Base-by-base conservation (phyloP, 371 early-diverging fungal species). In the Smittium mucronatum region DNA sequence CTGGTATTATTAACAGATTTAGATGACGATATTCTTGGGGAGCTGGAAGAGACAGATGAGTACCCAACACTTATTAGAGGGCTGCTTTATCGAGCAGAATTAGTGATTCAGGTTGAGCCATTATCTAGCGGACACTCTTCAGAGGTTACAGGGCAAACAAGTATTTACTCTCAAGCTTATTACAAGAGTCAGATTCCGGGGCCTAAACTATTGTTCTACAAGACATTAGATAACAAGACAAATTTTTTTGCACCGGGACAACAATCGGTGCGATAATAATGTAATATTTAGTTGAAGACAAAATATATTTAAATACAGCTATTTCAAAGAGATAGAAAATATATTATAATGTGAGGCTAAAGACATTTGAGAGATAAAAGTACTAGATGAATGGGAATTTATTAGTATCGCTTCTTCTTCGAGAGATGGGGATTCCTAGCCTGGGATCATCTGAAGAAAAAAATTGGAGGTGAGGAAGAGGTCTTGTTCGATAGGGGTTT, bases 171-270 rank as follows among this genome's bases (percentile, higher is more conserved):
- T 26, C 30, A 67, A 36, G n/a, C 67, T 2, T 2, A 67, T 28
- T 36, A 36, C 35, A 33, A 36, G 30, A 5, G 26, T 36, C 11
- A 11, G 1, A 36, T 47, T 2, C 67, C 57, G 2, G 67, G 67
- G 36, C 36, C 67, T 1, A 15, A 35, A 8, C 11, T 67, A 26
- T 2, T 67, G 15, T 35, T 34, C 67, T 67, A 67, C 29, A 67
- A 67, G 35, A 33, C 29, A 26, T 17, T 47, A 17, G 67, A 67
- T 8, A 67, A 2, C 25, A 67, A 36, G 31, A 36, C 29, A 2
- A 2, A 16, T 1, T 67, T 36, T 36, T 67, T 67, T 26, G 36
- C 67, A 17, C 67, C 67, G 34, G 67, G 67, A 11, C 67, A 67
- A 36, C 33, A 67, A 59, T 25, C 47, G 25, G 25, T 47, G 25